These are phyloP conservation scores for Pleurotus pulmonarius DNA, from an alignment of 768 basidiomycete genomes.

Conservation along the genomic window DNA sequence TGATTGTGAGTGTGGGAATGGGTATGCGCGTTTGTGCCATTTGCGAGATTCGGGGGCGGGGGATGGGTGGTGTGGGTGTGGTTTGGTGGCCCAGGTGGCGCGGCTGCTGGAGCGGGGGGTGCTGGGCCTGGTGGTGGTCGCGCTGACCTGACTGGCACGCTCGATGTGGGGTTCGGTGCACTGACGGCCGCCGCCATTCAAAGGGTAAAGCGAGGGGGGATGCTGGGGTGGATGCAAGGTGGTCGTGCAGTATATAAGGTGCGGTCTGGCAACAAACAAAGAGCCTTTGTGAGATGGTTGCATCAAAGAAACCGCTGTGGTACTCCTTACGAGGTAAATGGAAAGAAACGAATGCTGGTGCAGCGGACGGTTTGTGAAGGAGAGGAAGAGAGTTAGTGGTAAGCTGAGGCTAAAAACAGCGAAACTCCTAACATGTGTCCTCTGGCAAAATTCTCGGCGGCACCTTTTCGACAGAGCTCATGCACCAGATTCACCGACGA, in stretches of 20 bases:
- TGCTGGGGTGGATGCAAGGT: too few species aligned
- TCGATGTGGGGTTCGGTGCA: conserved; percentile 34
- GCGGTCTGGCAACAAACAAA: too few species aligned
- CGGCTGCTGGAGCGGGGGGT: conserved; percentile 49
- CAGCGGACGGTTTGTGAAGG: too few species aligned
- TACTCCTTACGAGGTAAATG: too few species aligned
- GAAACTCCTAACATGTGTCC: conserved; percentile 1
- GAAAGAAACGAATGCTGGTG: too few species aligned
- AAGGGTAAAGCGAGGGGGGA: neutral
- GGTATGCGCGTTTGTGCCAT: conserved; percentile 15
- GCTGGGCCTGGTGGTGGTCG: conserved; percentile 7
- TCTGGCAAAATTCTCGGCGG: too few species aligned
- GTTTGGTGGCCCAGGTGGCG: conserved; percentile 51
- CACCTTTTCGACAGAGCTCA: neutral
- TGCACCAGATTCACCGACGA: neutral
- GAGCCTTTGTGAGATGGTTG: too few species aligned
- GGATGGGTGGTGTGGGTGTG: conserved; percentile 42
- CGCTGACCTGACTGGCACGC: conserved; percentile 27
- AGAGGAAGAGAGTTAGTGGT: neutral
- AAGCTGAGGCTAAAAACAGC: neutral
- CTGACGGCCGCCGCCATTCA: conserved; percentile 37
- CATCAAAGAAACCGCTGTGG: too few species aligned
- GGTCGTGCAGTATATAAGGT: too few species aligned
- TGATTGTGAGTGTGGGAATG: conserved; percentile 17
- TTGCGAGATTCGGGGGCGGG: conserved; percentile 22